These are phyloP conservation scores for Neoboletus brunneissimus DNA, from an alignment of 768 basidiomycete species.

Conservation along the genomic window DNA sequence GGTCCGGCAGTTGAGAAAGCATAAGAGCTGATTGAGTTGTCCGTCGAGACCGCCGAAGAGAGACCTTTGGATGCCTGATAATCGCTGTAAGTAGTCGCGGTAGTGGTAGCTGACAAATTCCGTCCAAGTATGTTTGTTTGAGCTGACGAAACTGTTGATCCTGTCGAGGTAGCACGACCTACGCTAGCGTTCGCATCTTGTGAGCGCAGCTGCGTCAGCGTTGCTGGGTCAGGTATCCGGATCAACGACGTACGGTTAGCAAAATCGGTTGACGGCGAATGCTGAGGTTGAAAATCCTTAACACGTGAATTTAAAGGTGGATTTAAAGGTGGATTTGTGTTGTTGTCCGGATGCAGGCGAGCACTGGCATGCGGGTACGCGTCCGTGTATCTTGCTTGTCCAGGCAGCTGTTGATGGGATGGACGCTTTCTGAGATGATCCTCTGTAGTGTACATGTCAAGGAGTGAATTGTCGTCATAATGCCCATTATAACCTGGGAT, in stretches of 20 bases:
- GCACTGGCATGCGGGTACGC: slow-evolving; percentile 7
- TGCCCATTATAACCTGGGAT: slow-evolving; percentile 23
- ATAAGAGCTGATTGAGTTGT: slow-evolving; percentile 18
- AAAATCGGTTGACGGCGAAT: slow-evolving; percentile 21
- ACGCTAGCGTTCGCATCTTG: slow-evolving; percentile 20
- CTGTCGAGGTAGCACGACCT: slow-evolving; percentile 29
- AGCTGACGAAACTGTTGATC: slow-evolving; percentile 29
- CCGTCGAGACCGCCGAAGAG: slow-evolving; percentile 13
- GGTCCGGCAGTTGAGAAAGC: slow-evolving; percentile 21
- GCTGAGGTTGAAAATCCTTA: slow-evolving; percentile 19
- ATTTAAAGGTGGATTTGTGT: slow-evolving; percentile 3
- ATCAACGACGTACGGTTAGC: slow-evolving; percentile 21
- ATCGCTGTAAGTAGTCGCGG: slow-evolving; percentile 23
- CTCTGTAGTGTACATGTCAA: slow-evolving; percentile 25
- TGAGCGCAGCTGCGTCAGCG: slow-evolving; percentile 3
- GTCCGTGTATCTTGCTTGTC: slow-evolving; percentile 23
- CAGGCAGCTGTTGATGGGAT: slow-evolving; percentile 17
- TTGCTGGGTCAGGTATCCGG: not conserved
- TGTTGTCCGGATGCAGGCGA: slow-evolving; percentile 16
- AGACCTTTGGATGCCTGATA: slow-evolving; percentile 16
- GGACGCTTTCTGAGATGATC: slow-evolving; percentile 15
- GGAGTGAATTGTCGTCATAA: slow-evolving; percentile 23
- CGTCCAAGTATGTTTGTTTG: slow-evolving; percentile 25
- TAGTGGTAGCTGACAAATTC: slow-evolving; percentile 26
- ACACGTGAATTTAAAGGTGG: slow-evolving; percentile 16